Conservation (phyloP, 2,329 filamentous ascomycete species). For the Colletotrichum ledebouriae region DNA sequence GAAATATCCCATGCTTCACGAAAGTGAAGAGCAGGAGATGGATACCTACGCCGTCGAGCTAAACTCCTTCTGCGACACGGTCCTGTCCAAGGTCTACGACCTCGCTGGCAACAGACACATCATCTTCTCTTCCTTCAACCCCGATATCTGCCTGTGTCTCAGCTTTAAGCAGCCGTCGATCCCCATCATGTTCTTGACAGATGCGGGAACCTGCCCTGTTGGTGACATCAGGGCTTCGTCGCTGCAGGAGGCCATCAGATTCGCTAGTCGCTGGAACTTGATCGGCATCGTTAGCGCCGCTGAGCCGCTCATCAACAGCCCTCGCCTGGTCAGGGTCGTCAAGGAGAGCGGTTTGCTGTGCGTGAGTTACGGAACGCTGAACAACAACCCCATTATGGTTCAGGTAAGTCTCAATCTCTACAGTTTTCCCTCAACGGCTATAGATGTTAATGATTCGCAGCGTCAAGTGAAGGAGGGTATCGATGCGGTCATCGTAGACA, state of each 20-base stretch:
- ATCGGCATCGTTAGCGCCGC: constrained; percentile 92
- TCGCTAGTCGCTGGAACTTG: constrained; percentile 94
- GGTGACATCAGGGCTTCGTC: constrained; percentile 92
- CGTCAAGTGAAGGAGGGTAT: constrained; percentile 95
- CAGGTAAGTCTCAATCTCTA: constrained; percentile 70
- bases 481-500: constrained; percentile 97
- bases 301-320: constrained; percentile 89
- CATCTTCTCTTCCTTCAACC: constrained; percentile 97
- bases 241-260: constrained; percentile 94
- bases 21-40: constrained; percentile 96
- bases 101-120: constrained; percentile 86
- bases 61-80: constrained; percentile 96
- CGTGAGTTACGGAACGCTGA: constrained; percentile 91
- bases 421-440: not conserved
- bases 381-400: constrained; percentile 89
- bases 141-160: constrained; percentile 92
- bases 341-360: constrained; percentile 96
- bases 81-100: constrained; percentile 91
- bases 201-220: constrained; percentile 84
- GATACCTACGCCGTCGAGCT: constrained; percentile 95
- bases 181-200: constrained; percentile 93
- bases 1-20: constrained; percentile 98
- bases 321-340: constrained; percentile 89
- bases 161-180: constrained; percentile 98
- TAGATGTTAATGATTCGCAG: constrained; percentile 56